Conservation (phyloP, 2,329 filamentous ascomycete species). For the Raffaelea ambrosiae region DNA sequence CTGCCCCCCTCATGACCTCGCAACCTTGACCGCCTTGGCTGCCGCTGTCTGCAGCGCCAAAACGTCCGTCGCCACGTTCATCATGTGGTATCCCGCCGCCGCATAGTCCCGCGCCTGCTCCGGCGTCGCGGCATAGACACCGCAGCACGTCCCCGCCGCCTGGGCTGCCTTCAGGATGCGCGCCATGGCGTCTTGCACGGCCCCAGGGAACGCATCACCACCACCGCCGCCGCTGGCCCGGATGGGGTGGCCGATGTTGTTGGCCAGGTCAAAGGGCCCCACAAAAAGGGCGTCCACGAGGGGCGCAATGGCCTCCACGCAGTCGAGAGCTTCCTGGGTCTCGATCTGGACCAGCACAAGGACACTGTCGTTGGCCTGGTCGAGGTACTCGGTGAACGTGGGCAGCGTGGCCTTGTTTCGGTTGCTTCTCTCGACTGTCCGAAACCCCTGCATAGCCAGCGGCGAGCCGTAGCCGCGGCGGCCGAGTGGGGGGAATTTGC, state of each 20-base stretch:
- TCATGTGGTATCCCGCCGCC: constrained; percentile 53
- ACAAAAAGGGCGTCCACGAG: constrained; percentile 58
- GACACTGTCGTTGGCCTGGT: constrained; percentile 47
- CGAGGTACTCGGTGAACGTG: constrained; percentile 46
- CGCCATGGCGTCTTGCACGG: constrained; percentile 51
- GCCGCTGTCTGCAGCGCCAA: constrained; percentile 39
- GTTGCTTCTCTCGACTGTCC: not conserved
- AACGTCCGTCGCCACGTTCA: constrained; percentile 48
- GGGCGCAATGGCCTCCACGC: constrained; percentile 53
- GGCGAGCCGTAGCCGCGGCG: constrained; percentile 48
- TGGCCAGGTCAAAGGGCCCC: constrained; percentile 58
- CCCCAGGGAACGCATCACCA: constrained; percentile 34
- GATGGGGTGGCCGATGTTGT: constrained; percentile 55
- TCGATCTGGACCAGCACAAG: constrained; percentile 62
- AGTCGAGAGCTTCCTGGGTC: constrained; percentile 52
- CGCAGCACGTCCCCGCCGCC: constrained; percentile 58
- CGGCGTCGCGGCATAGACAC: constrained; percentile 48
- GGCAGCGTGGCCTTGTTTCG: constrained; percentile 21
- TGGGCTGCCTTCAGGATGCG: constrained; percentile 48
- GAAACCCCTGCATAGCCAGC: constrained; percentile 42
- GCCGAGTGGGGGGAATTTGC: constrained; percentile 49
- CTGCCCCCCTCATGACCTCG: constrained; percentile 18
- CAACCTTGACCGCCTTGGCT: constrained; percentile 36
- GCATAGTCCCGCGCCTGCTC: constrained; percentile 46
- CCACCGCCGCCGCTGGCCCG: constrained; percentile 49